phyloP scores from a whole-genome alignment of 805 yeast genomes.

The Starmerella vitae region DNA sequence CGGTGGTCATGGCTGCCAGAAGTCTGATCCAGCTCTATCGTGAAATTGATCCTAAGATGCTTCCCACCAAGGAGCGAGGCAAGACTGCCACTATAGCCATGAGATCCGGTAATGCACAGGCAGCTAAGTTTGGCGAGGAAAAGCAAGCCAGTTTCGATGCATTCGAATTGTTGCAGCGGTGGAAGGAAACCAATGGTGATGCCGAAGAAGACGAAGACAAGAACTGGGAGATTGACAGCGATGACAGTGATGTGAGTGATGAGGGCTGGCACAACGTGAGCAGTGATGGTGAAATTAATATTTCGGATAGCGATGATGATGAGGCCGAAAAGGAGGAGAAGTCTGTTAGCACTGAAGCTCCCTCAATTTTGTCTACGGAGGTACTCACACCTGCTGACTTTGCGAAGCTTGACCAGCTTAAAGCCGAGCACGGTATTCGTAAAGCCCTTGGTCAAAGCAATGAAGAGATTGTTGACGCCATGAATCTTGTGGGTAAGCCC shows the following conservation, averaged over 20 bases:
- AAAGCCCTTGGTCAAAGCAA: conserved; percentile 46
- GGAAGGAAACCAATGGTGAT: conserved; percentile 53
- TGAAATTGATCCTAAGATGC: conserved; percentile 94
- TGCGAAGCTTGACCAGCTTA: conserved; percentile 83
- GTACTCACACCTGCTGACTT: conserved; percentile 96
- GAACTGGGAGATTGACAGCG: conserved; percentile 32
- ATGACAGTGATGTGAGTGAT: conserved; percentile 32
- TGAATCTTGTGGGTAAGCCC: conserved; percentile 57
- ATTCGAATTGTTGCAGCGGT: conserved; percentile 72
- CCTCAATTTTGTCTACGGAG: conserved; percentile 53
- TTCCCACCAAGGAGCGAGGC: conserved; percentile 81
- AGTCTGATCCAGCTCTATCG: conserved; percentile 74
- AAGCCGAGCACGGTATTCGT: conserved; percentile 72
- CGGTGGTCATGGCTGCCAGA: conserved; percentile 90
- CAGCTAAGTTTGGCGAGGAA: conserved; percentile 34
- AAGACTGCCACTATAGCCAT: conserved; percentile 76
- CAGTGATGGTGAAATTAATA: conserved; percentile 11
- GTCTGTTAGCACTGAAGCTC: conserved; percentile 31
- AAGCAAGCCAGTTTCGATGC: conserved; percentile 73
- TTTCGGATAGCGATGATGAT: conserved; percentile 36
- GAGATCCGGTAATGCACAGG: conserved; percentile 43
- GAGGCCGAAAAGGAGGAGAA: conserved; percentile 23
- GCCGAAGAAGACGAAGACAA: conserved; percentile 42
- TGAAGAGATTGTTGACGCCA: conserved; percentile 79
- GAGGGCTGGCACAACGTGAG: conserved; percentile 65